Base-by-base conservation (phyloP, 2,329 filamentous ascomycete species). In the Leptographium wingfieldii region DNA sequence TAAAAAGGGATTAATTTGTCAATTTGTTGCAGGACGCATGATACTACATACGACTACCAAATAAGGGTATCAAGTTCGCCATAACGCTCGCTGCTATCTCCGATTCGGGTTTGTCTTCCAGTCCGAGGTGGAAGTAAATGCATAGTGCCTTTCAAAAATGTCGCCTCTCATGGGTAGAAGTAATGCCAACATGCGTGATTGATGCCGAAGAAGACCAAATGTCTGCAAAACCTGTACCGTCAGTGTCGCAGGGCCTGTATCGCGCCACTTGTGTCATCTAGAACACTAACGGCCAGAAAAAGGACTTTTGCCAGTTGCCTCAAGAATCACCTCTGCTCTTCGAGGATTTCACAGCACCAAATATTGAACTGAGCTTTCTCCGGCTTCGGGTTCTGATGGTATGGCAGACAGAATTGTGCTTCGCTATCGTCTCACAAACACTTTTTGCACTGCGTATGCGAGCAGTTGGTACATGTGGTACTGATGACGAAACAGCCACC, bases 401-500 rank as follows among this genome's bases (percentile, higher is more conserved):
- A 3, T 25, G 48, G 25, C 3, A 10, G 22, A 25, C 48, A 2
- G 25, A 22, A 25, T 9, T 10, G 33, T 35, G 48, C 22, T n/a
- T 46, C 16, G 43, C 38, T 14, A 9, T 16, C 19, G 19, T 57
- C 35, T 58, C 66, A 73, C 58, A 72, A 68, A 70, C 78, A 81
- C 61, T 75, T 69, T 62, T 65, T 67, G 75, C 78, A 81, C 67
- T 80, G 75, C 65, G 72, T 69, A 72, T 81, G 78, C 57, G 73
- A 71, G 68, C 78, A 81, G 67, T 73, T 71, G 62, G 70, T 73
- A 74, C 78, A 81, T 58, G 73, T 76, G 68, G 72, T 78, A 76
- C 77, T 80, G 72, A 81, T 81, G 73, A 80, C 78, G 65, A 81
- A 79, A 71, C 80, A 77, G 71, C 74, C 71, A 66, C 76, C 76